Evolutionary conservation across 2,329 filamentous ascomycete species (phyloP).

Genomic region (Fusarium papillatum): DNA sequence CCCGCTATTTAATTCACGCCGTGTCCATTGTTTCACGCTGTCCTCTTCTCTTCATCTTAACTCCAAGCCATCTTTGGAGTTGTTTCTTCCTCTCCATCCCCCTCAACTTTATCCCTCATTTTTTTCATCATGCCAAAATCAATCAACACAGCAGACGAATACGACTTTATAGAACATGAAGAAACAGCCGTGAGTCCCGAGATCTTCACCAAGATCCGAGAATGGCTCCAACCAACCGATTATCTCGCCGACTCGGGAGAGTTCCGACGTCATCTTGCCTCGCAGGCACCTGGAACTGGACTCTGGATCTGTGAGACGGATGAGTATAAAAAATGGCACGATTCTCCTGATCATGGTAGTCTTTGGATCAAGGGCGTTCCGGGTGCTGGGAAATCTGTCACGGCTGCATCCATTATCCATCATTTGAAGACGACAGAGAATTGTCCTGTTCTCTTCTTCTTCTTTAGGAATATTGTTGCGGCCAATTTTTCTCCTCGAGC

Average conservation of each 20-base stretch:
- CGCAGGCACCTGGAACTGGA: constrained; percentile 43
- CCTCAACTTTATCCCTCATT: too few species aligned
- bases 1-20: background rate
- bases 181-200: constrained; percentile 28
- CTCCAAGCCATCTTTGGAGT: background rate
- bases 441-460: constrained; percentile 39
- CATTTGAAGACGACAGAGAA: constrained; percentile 32
- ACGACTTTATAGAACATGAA: constrained; percentile 32
- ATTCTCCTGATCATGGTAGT: constrained; percentile 37
- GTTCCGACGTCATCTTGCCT: constrained; percentile 41
- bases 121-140: constrained; percentile 27
- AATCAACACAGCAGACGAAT: constrained; percentile 34
- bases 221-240: constrained; percentile 47
- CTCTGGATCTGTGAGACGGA: constrained; percentile 43
- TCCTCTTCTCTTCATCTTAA: background rate
- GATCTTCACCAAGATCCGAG: constrained; percentile 26
- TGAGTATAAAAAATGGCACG: constrained; percentile 39
- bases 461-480: constrained; percentile 41
- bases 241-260: constrained; percentile 44
- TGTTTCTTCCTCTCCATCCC: background rate
- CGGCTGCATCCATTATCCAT: constrained; percentile 39
- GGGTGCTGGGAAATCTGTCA: constrained; percentile 43
- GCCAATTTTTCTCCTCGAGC: constrained; percentile 39
- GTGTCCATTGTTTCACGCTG: background rate
- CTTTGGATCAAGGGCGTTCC: constrained; percentile 46